These are phyloP conservation scores for Aspergillus felis DNA, from an alignment of 2,329 filamentous ascomycete species.

Conservation along the genomic window DNA sequence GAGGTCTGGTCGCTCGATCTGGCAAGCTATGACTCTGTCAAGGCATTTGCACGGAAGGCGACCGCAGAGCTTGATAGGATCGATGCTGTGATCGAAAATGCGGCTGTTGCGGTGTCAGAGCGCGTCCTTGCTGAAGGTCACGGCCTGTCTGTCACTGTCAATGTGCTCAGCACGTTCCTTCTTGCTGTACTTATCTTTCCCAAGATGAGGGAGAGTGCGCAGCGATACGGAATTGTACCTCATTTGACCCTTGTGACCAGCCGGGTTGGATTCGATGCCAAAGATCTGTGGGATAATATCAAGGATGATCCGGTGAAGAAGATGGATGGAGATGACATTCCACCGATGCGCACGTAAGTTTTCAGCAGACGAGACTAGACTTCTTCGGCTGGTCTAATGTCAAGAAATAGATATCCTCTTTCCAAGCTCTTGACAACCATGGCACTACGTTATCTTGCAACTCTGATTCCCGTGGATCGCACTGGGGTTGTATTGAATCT, in stretches of 20 bases:
- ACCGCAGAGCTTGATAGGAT: slow-evolving; percentile 1
- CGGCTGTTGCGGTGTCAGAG: slow-evolving; percentile 4
- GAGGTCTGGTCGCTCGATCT: slow-evolving; percentile 4
- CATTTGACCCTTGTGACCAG: slow-evolving; percentile 19
- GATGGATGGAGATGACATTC: slow-evolving; percentile 10
- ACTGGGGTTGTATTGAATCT: slow-evolving; percentile 29
- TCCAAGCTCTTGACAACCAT: slow-evolving; percentile 35
- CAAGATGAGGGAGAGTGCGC: slow-evolving; percentile 19
- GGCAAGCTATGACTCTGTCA: slow-evolving; percentile 3
- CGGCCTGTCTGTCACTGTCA: slow-evolving; percentile 18
- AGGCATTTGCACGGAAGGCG: slow-evolving; percentile 3
- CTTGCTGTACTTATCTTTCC: slow-evolving; percentile 20
- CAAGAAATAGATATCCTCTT: slow-evolving; percentile 24
- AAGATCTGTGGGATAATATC: slow-evolving; percentile 15
- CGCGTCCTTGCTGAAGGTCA: slow-evolving; percentile 18
- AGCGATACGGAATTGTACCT: slow-evolving; percentile 15
- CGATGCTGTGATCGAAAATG: slow-evolving; percentile 8
- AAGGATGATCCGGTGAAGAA: slow-evolving; percentile 19
- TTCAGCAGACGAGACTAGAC: neutral
- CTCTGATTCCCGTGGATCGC: slow-evolving; percentile 17
- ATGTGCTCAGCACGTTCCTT: slow-evolving; percentile 26
- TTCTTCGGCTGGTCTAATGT: slow-evolving; percentile 5
- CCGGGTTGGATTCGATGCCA: slow-evolving; percentile 9
- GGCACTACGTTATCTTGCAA: slow-evolving; percentile 26
- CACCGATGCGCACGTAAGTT: neutral